Conservation (phyloP, 2,329 filamentous ascomycete species). For the Fusarium oxysporum region DNA sequence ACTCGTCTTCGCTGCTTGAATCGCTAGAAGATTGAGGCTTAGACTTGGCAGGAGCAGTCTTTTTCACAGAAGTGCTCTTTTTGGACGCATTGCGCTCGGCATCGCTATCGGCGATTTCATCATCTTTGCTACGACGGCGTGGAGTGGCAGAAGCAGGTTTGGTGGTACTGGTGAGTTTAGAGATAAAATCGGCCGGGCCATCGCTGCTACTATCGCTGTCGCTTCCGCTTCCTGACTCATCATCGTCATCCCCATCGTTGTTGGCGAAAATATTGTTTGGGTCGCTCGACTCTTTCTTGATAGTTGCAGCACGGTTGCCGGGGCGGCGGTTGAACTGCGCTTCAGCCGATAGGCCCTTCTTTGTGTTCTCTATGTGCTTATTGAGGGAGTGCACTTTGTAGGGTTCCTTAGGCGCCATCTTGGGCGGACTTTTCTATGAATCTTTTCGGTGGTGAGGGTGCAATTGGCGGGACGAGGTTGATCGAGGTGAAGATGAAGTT, state of each 20-base stretch:
- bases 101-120: conserved; percentile 59
- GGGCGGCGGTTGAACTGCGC: conserved; percentile 50
- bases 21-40: conserved; percentile 38
- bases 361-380: conserved; percentile 54
- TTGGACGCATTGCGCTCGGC: conserved; percentile 50
- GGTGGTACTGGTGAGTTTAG: conserved; percentile 46
- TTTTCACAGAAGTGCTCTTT: conserved; percentile 36
- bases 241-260: conserved; percentile 48
- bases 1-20: conserved; percentile 48
- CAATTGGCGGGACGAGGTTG: conserved; percentile 39
- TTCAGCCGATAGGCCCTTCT: conserved; percentile 50
- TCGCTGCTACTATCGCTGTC: conserved; percentile 31
- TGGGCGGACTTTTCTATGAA: conserved; percentile 28
- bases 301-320: conserved; percentile 41
- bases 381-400: conserved; percentile 53
- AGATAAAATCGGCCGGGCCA: conserved; percentile 47
- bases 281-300: conserved; percentile 49
- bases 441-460: conserved; percentile 32
- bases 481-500: conserved; percentile 36
- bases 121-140: conserved; percentile 48
- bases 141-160: conserved; percentile 31
- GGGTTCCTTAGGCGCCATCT: conserved; percentile 53
- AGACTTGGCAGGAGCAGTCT: conserved; percentile 29
- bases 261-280: conserved; percentile 48
- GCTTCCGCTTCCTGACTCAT: conserved; percentile 49